Conservation (phyloP, 768 basidiomycete genomes). For the Austroboletus eburneus region DNA sequence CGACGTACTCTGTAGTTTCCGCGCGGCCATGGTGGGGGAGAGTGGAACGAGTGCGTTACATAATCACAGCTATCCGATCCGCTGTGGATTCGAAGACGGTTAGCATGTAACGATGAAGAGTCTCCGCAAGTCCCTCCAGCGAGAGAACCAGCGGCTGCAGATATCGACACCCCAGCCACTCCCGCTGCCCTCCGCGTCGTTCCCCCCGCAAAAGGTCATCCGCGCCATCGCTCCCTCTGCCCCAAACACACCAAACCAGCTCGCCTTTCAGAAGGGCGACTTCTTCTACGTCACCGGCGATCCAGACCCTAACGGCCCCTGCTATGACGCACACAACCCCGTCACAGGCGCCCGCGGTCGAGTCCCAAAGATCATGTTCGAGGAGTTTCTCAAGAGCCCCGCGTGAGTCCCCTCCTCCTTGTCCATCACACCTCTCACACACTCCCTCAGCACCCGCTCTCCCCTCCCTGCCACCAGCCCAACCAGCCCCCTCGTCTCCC, state of each 20-base stretch:
- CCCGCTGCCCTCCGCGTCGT: constrained; percentile 29
- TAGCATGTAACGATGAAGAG: constrained; percentile 77
- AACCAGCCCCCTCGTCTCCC: constrained; percentile 30
- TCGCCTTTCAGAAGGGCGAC: constrained; percentile 90
- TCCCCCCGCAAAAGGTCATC: constrained; percentile 94
- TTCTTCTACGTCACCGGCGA: constrained; percentile 95
- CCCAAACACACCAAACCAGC: constrained; percentile 74
- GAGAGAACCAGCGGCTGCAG: constrained; percentile 54
- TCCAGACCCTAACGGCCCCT: constrained; percentile 49
- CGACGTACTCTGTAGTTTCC: constrained; percentile 80
- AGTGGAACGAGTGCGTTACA: constrained; percentile 13
- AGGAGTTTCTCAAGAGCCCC: constrained; percentile 81
- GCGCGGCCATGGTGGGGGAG: constrained; percentile 63
- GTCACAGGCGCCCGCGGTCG: constrained; percentile 86
- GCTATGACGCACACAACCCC: constrained; percentile 96
- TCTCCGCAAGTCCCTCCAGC: constrained; percentile 74
- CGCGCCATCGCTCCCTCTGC: constrained; percentile 68
- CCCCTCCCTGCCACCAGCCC: constrained; percentile 15
- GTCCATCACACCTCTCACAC: background rate
- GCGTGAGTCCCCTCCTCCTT: constrained; percentile 29
- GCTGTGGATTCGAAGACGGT: too few relatives aligned
- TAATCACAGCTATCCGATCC: too few relatives aligned
- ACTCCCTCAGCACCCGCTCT: constrained; percentile 34
- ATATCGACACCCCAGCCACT: constrained; percentile 69
- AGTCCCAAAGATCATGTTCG: constrained; percentile 83